Evolutionary conservation across 768 basidiomycete genomes (phyloP).

Genomic region (Suillus bovinus): DNA sequence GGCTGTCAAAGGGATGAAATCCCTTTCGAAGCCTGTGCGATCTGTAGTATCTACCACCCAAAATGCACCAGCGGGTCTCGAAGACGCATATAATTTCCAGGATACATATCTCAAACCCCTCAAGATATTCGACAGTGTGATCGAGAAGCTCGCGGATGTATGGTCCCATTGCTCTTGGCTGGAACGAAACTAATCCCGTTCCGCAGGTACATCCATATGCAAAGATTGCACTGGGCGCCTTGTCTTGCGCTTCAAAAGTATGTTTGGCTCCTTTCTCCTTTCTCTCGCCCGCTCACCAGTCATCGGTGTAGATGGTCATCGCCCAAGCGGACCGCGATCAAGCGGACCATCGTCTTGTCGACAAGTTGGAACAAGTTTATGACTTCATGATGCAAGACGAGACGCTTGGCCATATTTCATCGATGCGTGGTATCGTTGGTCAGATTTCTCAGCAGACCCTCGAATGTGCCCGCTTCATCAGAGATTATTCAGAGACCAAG

Average conservation of each 20-base stretch:
- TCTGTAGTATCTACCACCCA: too few relatives aligned
- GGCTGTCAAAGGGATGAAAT: too few relatives aligned
- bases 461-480: constrained; percentile 9
- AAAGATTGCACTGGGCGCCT: neutral
- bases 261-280: neutral
- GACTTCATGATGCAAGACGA: constrained; percentile 3
- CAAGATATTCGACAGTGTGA: neutral
- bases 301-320: neutral
- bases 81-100: too few relatives aligned
- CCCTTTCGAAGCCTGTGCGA: too few relatives aligned
- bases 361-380: constrained; percentile 9
- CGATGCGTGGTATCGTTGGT: neutral
- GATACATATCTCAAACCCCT: too few relatives aligned
- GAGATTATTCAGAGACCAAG: constrained; percentile 8
- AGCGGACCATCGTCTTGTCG: constrained; percentile 1
- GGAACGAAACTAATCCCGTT: neutral
- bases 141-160: neutral
- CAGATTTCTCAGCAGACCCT: constrained; percentile 5
- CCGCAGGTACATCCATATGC: constrained; percentile 9
- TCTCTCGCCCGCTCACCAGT: too few relatives aligned
- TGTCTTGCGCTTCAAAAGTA: constrained; percentile 1
- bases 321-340: constrained; percentile 4
- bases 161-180: neutral
- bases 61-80: too few relatives aligned
- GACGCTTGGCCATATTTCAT: neutral